These are phyloP conservation scores for Oryza nivara DNA, from an alignment of 176 grass and related monocot species.

Conservation along the genomic window DNA sequence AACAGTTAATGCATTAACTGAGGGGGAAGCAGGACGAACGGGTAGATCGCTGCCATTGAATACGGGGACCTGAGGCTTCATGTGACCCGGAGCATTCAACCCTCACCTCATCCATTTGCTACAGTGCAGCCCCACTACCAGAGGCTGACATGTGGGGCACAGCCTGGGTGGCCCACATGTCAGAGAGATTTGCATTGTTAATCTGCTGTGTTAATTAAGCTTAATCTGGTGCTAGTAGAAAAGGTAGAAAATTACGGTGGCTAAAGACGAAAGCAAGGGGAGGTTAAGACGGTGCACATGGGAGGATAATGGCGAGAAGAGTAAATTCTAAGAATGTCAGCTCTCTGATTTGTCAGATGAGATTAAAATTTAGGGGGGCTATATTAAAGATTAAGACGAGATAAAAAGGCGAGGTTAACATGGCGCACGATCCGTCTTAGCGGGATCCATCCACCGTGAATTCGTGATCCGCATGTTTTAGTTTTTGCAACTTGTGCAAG, in stretches of 20 bases:
- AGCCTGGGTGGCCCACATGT: background rate
- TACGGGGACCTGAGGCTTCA: constrained; percentile 32
- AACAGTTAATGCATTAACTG: constrained; percentile 36
- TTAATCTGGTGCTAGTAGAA: background rate
- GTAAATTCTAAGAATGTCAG: constrained; percentile 52
- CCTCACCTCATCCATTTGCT: background rate
- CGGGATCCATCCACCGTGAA: background rate
- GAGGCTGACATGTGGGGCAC: background rate
- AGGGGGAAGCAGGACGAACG: background rate
- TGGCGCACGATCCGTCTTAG: background rate
- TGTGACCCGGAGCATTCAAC: constrained; percentile 35
- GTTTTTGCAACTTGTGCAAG: background rate
- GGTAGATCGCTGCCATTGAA: constrained; percentile 28
- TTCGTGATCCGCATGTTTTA: background rate
- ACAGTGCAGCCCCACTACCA: too few species aligned
- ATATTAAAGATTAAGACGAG: background rate
- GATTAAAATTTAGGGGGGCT: background rate
- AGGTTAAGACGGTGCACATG: background rate
- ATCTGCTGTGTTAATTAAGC: background rate
- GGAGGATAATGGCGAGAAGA: background rate
- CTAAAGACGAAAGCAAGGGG: background rate
- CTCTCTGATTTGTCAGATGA: constrained; percentile 10
- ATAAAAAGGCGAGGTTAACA: background rate
- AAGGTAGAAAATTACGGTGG: background rate
- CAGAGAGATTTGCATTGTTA: background rate